Percentiles rank a stretch among this genome's conserved stretches.
These are phyloP conservation scores for Extremus antarcticus DNA, from an alignment of 495 filamentous ascomycete genomes.

Conservation along the genomic window DNA sequence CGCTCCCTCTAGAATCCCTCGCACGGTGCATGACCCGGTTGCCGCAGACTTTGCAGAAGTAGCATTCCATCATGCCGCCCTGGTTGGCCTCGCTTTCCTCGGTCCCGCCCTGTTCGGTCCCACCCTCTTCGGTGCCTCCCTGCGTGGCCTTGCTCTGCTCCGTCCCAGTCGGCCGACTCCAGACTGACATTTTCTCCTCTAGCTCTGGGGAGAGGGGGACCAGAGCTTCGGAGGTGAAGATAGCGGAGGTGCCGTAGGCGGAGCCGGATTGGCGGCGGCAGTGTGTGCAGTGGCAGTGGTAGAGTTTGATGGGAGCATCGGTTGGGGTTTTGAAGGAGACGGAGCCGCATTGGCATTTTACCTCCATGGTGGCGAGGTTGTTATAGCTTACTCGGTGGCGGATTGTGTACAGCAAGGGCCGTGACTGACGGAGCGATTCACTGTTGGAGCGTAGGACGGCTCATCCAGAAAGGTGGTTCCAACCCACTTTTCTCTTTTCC, in stretches of 20 bases:
- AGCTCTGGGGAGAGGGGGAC: background rate
- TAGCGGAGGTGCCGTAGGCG: background rate
- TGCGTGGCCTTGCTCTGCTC: too few species aligned
- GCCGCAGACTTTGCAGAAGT: constrained; percentile 23
- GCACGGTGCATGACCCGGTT: constrained; percentile 16
- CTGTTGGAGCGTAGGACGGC: too few species aligned
- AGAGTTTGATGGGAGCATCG: background rate
- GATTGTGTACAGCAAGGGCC: background rate
- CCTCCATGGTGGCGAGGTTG: background rate
- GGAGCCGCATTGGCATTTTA: background rate
- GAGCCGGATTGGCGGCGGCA: background rate
- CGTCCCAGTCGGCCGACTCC: background rate
- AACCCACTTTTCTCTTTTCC: too few species aligned
- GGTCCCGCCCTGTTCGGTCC: too few species aligned
- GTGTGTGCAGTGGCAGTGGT: background rate
- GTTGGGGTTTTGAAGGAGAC: background rate
- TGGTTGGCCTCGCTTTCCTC: background rate
- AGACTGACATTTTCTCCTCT: background rate
- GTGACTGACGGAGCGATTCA: too few species aligned
- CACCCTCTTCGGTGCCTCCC: too few species aligned
- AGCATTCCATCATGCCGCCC: constrained; percentile 12
- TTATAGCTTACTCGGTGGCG: background rate
- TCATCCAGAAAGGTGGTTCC: too few species aligned
- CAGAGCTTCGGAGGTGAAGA: constrained; percentile 1
- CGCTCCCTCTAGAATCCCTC: background rate